phyloP scores from a whole-genome alignment of 805 yeast genomes.

The Kluyveromyces nonfermentans region DNA sequence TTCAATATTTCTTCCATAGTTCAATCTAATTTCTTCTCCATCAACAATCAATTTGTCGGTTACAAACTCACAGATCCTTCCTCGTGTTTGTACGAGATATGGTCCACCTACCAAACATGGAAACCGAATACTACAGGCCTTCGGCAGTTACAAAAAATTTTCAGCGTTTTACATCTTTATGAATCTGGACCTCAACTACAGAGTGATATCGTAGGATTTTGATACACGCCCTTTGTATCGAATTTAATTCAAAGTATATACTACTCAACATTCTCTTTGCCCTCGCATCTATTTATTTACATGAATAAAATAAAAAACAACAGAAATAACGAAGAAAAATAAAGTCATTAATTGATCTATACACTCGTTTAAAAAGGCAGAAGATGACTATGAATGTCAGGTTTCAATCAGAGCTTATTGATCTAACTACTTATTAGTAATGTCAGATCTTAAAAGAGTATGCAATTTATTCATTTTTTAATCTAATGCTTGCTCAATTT shows the following conservation, averaged over 20 bases:
- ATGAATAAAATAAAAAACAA: too few species aligned
- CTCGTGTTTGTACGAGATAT: slow-evolving; percentile 16
- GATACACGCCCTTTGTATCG: too few species aligned
- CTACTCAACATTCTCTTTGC: too few species aligned
- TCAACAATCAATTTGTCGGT: neutral
- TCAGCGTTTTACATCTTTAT: slow-evolving; percentile 25
- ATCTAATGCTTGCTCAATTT: neutral
- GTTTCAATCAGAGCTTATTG: neutral
- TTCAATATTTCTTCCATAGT: slow-evolving; percentile 18
- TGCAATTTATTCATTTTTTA: neutral
- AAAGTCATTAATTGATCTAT: too few species aligned
- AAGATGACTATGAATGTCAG: neutral
- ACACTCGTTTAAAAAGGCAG: neutral
- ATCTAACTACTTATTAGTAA: neutral
- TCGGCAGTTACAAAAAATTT: slow-evolving; percentile 20
- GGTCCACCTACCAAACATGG: slow-evolving; percentile 25
- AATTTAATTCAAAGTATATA: too few species aligned
- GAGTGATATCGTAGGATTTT: slow-evolving; percentile 6
- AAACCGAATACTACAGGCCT: slow-evolving; percentile 28
- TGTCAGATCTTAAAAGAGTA: slow-evolving; percentile 4
- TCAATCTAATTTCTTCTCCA: slow-evolving; percentile 7
- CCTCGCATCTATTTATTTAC: neutral
- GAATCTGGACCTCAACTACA: slow-evolving; percentile 16
- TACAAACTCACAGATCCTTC: slow-evolving; percentile 12
- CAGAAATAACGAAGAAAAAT: too few species aligned